Conservation (phyloP, 2,329 filamentous ascomycete genomes). For the Aspergillus sp. region DNA sequence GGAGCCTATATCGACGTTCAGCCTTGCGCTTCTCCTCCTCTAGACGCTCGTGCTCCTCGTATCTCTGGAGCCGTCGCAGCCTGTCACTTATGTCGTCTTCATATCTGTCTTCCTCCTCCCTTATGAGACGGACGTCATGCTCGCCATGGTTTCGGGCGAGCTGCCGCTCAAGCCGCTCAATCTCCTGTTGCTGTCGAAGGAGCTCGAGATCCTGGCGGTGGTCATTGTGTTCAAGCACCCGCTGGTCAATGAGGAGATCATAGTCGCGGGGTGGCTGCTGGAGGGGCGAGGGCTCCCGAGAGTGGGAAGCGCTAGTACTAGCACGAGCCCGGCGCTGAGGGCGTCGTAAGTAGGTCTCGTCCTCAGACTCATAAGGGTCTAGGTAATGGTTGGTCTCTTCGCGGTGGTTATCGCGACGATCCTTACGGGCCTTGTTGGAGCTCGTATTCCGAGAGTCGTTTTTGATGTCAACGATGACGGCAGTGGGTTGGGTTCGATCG, state of each 20-base stretch:
- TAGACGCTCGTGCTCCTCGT: slow-evolving; percentile 44
- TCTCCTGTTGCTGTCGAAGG: slow-evolving; percentile 36
- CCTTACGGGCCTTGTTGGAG: slow-evolving; percentile 26
- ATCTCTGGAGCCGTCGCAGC: slow-evolving; percentile 36
- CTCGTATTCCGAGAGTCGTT: slow-evolving; percentile 30
- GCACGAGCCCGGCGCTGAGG: slow-evolving; percentile 22
- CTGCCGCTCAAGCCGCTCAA: slow-evolving; percentile 35
- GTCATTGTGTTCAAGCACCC: slow-evolving; percentile 34
- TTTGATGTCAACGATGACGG: slow-evolving; percentile 38
- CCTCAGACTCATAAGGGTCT: slow-evolving; percentile 26
- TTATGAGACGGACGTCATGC: slow-evolving; percentile 25
- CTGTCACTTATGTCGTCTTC: slow-evolving; percentile 42
- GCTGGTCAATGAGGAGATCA: slow-evolving; percentile 36
- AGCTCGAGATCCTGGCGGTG: slow-evolving; percentile 36
- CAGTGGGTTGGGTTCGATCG: slow-evolving; percentile 18
- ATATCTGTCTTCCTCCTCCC: slow-evolving; percentile 45
- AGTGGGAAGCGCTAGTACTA: slow-evolving; percentile 24
- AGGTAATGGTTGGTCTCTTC: slow-evolving; percentile 13
- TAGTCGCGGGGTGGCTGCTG: slow-evolving; percentile 29
- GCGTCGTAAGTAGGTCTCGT: slow-evolving; percentile 21
- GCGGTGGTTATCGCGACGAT: slow-evolving; percentile 23
- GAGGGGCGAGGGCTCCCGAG: slow-evolving; percentile 26
- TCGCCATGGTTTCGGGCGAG: slow-evolving; percentile 28
- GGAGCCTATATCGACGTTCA: slow-evolving; percentile 5
- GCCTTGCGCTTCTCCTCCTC: slow-evolving; percentile 23